These are phyloP conservation scores for Thuidium tamariscinum DNA, from an alignment of 225 moss, liverwort and hornwort genomes.

Conservation along the genomic window DNA sequence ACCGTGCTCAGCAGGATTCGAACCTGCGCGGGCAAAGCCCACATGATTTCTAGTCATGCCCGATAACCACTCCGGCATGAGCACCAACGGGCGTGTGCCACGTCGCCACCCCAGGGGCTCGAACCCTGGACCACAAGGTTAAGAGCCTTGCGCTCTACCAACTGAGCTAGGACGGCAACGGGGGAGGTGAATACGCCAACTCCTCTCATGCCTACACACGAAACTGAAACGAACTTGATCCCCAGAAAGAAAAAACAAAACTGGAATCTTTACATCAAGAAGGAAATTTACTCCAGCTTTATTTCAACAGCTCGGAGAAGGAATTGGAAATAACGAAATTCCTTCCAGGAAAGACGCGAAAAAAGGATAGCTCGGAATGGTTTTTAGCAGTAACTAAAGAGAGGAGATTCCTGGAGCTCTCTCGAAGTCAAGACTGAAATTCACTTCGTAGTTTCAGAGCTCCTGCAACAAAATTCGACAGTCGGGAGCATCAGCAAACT, in stretches of 20 bases:
- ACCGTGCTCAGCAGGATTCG: conserved; percentile 60
- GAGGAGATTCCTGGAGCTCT: background rate
- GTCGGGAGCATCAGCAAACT: background rate
- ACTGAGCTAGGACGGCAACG: conserved; percentile 24
- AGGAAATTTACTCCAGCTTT: too few species aligned
- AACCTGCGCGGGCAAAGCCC: conserved; percentile 81
- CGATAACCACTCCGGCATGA: conserved; percentile 92
- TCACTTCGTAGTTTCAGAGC: background rate
- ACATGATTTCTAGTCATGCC: conserved; percentile 90
- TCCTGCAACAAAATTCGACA: background rate
- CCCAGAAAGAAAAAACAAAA: fast-evolving
- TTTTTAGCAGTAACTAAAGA: background rate
- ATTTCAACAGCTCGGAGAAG: fast-evolving
- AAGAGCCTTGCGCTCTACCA: conserved; percentile 43
- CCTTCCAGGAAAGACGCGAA: too few species aligned
- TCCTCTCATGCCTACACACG: fast-evolving
- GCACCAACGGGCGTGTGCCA: fast-evolving
- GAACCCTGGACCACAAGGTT: conserved; percentile 40
- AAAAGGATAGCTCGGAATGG: too few species aligned
- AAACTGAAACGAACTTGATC: fast-evolving
- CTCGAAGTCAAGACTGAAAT: background rate
- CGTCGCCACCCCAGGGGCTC: conserved; percentile 29
- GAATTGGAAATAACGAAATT: too few species aligned
- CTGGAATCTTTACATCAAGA: fast-evolving
- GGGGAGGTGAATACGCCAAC: fast-evolving